Conservation (phyloP, 192 early-diverging fungal genomes). For the Piromyces sp. region DNA sequence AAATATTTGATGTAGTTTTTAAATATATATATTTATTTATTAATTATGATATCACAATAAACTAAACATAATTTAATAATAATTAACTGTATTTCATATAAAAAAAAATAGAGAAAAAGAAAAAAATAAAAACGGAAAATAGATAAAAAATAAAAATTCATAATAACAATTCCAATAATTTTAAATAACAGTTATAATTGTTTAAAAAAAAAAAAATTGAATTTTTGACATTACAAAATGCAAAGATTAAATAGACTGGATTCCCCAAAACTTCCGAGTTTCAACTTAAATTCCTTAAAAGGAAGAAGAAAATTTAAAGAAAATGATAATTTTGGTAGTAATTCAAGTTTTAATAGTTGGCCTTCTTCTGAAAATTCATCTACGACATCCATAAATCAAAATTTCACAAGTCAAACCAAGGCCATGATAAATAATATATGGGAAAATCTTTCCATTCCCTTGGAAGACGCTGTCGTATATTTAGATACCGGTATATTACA, state of each 20-base stretch:
- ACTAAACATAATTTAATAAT: too few species aligned
- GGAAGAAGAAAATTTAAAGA: neutral
- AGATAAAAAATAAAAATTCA: too few species aligned
- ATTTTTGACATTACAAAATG: neutral
- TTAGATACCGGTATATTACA: neutral
- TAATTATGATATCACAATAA: too few species aligned
- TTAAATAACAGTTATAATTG: too few species aligned
- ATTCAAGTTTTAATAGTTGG: neutral
- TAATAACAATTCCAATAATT: too few species aligned
- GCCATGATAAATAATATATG: neutral
- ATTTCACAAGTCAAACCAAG: neutral
- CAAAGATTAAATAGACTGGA: neutral
- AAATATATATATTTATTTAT: too few species aligned
- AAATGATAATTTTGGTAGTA: neutral
- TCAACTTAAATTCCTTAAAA: neutral
- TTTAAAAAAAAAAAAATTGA: too few species aligned
- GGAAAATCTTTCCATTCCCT: neutral
- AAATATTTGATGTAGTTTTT: too few species aligned
- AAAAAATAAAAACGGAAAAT: too few species aligned
- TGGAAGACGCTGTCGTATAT: neutral
- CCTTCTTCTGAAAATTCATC: neutral
- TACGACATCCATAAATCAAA: neutral
- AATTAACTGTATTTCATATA: too few species aligned
- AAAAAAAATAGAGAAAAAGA: too few species aligned
- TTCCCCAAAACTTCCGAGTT: neutral